Evolutionary conservation across 2,329 filamentous ascomycete genomes (phyloP), one percentile per base, ranked within the genome.

Genomic region (Leptographium wingfieldii): DNA sequence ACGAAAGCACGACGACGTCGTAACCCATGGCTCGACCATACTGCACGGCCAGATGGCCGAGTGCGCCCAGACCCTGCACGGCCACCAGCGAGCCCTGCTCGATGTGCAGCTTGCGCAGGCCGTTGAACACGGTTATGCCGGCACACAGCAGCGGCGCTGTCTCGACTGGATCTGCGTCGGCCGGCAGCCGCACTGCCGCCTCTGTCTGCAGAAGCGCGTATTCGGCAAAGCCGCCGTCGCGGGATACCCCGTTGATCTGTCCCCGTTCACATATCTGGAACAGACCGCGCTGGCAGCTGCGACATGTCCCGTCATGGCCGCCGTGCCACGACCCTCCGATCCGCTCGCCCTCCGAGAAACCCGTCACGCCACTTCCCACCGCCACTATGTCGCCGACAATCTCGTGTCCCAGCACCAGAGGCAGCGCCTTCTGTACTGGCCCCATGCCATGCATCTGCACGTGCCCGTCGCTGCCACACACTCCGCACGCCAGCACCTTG

Each of bases 11-110:
- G 1, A 83, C 82, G 5, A 88, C 82, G 61, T 82, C 79, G 71
- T 86, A 91, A 5, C 88, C 88, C 87, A 91, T 90, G 71, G 84
- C 84, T 56, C 76, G 76, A 5, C 87, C 87, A 69, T 86, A 92
- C 69, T 91, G 87, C 35, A 92, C 83, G 0, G 87, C 88, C 35
- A 92, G 70, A 70, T 92, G 88, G 2, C 88, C 88, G 0, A 92
- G 77, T 1, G 88, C 89, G 57, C 90, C 84, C 3, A 92, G 76
- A 16, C 87, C 89, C 63, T 92, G 83, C 27, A 84, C 68, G 27
- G 80, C 81, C 0, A 84, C 77, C 0, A 78, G 63, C n/a, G 71
- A 74, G 11, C 81, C 81, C 60, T 78, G 76, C 65, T 77, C 73
- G 53, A 83, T 72, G 29, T 74, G 68, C 63, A 80, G 73, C 69